These are phyloP conservation scores for Fusarium avenaceum DNA, from an alignment of 2,329 filamentous ascomycete genomes.

Conservation along the genomic window DNA sequence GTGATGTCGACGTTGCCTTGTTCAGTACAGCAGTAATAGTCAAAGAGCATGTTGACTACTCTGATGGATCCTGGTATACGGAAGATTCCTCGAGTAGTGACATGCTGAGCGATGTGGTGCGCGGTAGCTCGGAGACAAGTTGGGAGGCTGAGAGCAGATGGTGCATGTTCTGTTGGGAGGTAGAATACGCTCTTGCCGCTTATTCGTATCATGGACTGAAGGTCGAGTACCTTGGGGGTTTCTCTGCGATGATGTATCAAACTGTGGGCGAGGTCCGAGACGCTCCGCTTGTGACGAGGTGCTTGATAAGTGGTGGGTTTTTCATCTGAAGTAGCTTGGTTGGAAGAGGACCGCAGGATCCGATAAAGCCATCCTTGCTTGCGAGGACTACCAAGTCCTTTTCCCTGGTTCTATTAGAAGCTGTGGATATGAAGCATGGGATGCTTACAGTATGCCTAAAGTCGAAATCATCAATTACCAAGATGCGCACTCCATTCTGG, in stretches of 20 bases:
- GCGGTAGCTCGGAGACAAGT: constrained; percentile 76
- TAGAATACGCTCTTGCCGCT: constrained; percentile 74
- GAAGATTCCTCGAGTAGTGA: constrained; percentile 70
- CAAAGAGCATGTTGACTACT: constrained; percentile 70
- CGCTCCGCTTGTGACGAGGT: constrained; percentile 63
- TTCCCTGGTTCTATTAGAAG: constrained; percentile 40
- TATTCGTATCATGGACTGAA: constrained; percentile 72
- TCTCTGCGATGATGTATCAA: constrained; percentile 61
- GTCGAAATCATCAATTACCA: constrained; percentile 56
- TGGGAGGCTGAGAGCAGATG: constrained; percentile 69
- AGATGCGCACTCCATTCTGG: constrained; percentile 66
- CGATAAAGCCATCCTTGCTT: constrained; percentile 57
- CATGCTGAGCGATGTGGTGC: constrained; percentile 72
- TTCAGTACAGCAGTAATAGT: constrained; percentile 70
- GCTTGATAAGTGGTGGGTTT: constrained; percentile 22
- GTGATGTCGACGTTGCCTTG: constrained; percentile 64
- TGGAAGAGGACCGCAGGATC: constrained; percentile 52
- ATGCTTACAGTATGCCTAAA: constrained; percentile 52
- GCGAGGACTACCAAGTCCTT: constrained; percentile 40
- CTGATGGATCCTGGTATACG: constrained; percentile 71
- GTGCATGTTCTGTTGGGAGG: constrained; percentile 70
- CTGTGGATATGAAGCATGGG: background rate
- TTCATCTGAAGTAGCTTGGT: constrained; percentile 21
- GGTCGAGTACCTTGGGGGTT: constrained; percentile 62
- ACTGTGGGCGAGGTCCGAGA: constrained; percentile 67